Evolutionary conservation across 352 stramenopile species (phyloP).

Genomic region (Phytopythium vexans): DNA sequence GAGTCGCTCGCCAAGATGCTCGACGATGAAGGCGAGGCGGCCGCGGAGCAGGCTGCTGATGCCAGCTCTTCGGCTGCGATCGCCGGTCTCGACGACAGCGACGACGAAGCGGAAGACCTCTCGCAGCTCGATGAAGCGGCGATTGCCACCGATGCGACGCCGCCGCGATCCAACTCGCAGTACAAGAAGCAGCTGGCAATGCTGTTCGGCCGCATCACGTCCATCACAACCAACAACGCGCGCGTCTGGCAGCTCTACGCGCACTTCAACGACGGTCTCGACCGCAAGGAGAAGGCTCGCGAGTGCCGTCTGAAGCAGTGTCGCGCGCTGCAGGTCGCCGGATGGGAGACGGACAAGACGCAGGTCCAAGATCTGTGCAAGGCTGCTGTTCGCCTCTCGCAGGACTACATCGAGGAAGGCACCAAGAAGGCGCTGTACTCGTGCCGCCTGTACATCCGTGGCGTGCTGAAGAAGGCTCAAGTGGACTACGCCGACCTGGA

Average conservation of each 20-base stretch:
- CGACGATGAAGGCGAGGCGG: constrained; percentile 27
- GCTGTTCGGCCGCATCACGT: constrained; percentile 75
- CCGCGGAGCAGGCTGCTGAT: constrained; percentile 11
- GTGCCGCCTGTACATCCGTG: constrained; percentile 70
- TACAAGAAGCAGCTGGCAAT: constrained; percentile 75
- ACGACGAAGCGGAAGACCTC: constrained; percentile 48
- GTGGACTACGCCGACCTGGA: constrained; percentile 58
- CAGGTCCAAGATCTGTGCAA: constrained; percentile 58
- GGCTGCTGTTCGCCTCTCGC: constrained; percentile 45
- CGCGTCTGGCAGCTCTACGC: constrained; percentile 85
- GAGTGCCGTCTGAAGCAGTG: constrained; percentile 81
- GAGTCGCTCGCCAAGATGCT: constrained; percentile 41
- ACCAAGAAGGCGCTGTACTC: constrained; percentile 81
- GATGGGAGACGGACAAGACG: constrained; percentile 63
- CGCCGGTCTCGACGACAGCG: constrained; percentile 17
- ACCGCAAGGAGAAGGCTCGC: constrained; percentile 60
- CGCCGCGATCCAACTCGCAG: constrained; percentile 49
- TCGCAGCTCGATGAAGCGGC: constrained; percentile 45
- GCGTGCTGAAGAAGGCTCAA: constrained; percentile 76
- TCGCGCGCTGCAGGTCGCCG: constrained; percentile 59
- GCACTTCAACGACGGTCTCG: constrained; percentile 69
- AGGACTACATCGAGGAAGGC: constrained; percentile 65
- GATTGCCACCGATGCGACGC: constrained; percentile 39
- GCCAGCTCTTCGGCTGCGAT: background rate
- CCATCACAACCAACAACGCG: constrained; percentile 70